A percentile compares a stretch with the other conserved stretches of the same genome.
Evolutionary conservation across 2,329 filamentous ascomycete genomes (phyloP).

Genomic region (Xylariales sp.): DNA sequence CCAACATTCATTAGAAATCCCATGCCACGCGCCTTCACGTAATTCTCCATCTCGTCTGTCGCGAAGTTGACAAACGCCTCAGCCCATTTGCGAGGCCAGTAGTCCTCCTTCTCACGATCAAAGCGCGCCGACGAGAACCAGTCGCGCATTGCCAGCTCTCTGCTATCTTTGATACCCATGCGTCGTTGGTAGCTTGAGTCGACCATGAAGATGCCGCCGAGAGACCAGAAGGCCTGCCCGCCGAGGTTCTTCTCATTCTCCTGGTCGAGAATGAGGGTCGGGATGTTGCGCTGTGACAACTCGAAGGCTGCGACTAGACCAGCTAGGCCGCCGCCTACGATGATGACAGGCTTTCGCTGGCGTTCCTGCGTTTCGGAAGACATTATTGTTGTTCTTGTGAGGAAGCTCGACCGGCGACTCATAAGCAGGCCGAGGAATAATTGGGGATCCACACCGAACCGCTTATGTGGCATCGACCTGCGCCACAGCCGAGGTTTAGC

Average conservation of each 20-base stretch:
- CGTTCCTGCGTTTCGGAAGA: neutral
- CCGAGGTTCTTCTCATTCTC: conserved; percentile 53
- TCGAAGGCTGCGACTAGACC: conserved; percentile 58
- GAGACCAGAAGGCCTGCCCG: conserved; percentile 61
- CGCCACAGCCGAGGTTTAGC: too few species aligned
- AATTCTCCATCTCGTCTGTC: conserved; percentile 52
- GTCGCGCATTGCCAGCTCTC: conserved; percentile 52
- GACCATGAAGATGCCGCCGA: conserved; percentile 58
- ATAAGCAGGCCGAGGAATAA: too few species aligned
- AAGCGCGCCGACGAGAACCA: conserved; percentile 55
- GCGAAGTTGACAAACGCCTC: conserved; percentile 61
- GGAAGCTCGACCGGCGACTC: too few species aligned
- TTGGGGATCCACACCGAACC: too few species aligned
- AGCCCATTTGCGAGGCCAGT: conserved; percentile 58
- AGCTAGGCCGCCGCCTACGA: conserved; percentile 53
- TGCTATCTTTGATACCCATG: conserved; percentile 53
- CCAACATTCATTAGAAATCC: conserved; percentile 50
- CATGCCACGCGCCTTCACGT: conserved; percentile 49
- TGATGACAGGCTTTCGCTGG: conserved; percentile 38
- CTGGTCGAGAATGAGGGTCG: conserved; percentile 51
- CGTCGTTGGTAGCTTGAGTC: conserved; percentile 52
- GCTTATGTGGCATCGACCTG: too few species aligned
- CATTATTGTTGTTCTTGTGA: too few species aligned
- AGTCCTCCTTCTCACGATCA: conserved; percentile 51
- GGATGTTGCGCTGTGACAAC: conserved; percentile 45